Percentiles rank a stretch among this genome's conserved stretches.
These are phyloP conservation scores for Periglandula ipomoeae DNA, from an alignment of 2,329 filamentous ascomycete genomes.

Conservation along the genomic window DNA sequence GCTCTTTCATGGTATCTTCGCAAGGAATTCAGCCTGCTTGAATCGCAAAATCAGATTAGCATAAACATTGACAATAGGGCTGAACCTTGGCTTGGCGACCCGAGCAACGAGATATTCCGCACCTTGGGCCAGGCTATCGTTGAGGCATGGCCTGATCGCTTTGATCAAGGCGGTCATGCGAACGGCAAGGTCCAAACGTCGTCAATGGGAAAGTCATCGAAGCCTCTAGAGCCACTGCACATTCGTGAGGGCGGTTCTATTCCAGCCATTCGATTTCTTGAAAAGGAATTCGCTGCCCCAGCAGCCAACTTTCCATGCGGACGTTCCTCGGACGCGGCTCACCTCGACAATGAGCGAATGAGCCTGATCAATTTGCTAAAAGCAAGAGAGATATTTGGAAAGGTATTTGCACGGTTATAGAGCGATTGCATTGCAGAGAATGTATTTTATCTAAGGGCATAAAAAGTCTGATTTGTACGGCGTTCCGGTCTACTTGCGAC, in stretches of 20 bases:
- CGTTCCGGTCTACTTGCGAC: too few species aligned
- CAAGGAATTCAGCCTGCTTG: constrained; percentile 62
- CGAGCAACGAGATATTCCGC: constrained; percentile 80
- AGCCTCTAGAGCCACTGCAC: constrained; percentile 63
- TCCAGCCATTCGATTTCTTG: constrained; percentile 84
- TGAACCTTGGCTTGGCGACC: constrained; percentile 93
- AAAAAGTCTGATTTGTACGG: too few species aligned
- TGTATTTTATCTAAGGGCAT: too few species aligned
- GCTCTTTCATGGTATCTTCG: constrained; percentile 59
- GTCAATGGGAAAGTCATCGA: constrained; percentile 10
- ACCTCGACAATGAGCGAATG: constrained; percentile 92
- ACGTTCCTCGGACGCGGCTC: constrained; percentile 86
- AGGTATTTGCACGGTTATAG: constrained; percentile 65
- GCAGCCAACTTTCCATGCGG: constrained; percentile 91
- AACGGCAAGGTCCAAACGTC: constrained; percentile 7
- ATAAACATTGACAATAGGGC: constrained; percentile 87
- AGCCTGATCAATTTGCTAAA: constrained; percentile 81
- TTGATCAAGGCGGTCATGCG: constrained; percentile 15
- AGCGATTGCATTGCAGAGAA: background rate
- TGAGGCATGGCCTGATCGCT: constrained; percentile 66
- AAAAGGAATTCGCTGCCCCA: constrained; percentile 86
- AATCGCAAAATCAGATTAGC: constrained; percentile 70
- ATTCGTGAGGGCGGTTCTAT: constrained; percentile 95
- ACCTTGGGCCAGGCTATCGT: constrained; percentile 80
- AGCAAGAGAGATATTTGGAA: constrained; percentile 82